Evolutionary conservation across 1,284 basidiomycete species (phyloP), one percentile per base, ranked within the genome.

Genomic region (Cutaneotrichosporon sp.): DNA sequence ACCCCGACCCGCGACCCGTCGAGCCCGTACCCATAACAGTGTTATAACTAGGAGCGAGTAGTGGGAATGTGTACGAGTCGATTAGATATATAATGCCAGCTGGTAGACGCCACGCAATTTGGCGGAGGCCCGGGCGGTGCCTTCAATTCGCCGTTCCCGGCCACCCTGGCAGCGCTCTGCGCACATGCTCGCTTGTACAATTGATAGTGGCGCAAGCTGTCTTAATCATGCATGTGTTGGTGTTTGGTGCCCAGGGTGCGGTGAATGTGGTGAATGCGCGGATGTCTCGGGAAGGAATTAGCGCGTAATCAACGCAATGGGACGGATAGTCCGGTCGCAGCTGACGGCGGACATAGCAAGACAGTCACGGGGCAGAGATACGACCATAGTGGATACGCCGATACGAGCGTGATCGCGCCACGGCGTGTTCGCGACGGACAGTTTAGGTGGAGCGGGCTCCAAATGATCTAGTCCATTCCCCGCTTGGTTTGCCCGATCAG

Each of bases 31-130:
- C 45, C 45, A 47, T 47, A 50, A 29, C 24, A 14, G 24, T 50
- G 47, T 50, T 50, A 50, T 50, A 50, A 50, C 25, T 50, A 50
- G 27, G 47, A 27, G 25, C 14, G 47, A 31, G 22, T 46, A 46
- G 45, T 25, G 25, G 47, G 47, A 29, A 29, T 8, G 18, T 50
- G 47, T 50, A 31, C 7, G 18, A 27, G 25, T 29, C 27, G 18
- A n/a, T 42, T 42, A 42, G 38, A 42, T 42, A 42, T 42, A 42
- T 42, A n/a, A 18, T 42, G 38, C 38, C 38, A 42, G 16, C 16
- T 20, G n/a, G 18, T 42, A 7, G 38, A 42, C 38, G 38, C 38
- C 38, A 42, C 38, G 38, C 29, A 42, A 42, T 20, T 18, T 42
- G 38, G 38, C 38, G 38, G 38, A 5, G 18, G 16, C 16, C 18